phyloP scores from a whole-genome alignment of 2,329 filamentous ascomycete species.

The Diplodia sapinea region DNA sequence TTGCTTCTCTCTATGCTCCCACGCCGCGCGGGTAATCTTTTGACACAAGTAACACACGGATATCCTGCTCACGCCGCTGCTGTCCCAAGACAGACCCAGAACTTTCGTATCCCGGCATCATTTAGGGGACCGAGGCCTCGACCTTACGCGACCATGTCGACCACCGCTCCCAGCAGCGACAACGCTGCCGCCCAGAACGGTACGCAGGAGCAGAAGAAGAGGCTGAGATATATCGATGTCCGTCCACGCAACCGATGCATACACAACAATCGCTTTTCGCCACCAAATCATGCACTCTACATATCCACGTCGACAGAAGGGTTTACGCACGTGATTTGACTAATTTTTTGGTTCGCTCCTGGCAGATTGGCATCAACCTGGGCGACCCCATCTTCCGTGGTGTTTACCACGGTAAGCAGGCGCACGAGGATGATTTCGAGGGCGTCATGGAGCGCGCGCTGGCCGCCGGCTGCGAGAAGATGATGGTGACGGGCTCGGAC shows the following conservation, averaged over 20 bases:
- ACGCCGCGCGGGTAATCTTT: conserved; percentile 10
- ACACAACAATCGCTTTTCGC: background rate
- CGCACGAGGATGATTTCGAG: conserved; percentile 74
- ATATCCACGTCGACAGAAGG: background rate
- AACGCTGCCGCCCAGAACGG: background rate
- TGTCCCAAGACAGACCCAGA: background rate
- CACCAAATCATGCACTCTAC: background rate
- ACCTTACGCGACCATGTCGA: conserved; percentile 5
- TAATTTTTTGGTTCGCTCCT: background rate
- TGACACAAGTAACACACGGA: background rate
- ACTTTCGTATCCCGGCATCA: background rate
- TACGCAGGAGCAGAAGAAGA: background rate
- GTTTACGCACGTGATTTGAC: conserved; percentile 5
- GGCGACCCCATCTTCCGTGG: conserved; percentile 90
- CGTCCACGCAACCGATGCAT: background rate
- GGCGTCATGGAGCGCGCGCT: conserved; percentile 79
- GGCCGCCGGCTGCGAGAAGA: conserved; percentile 80
- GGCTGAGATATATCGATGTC: conserved; percentile 24
- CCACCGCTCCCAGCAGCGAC: conserved; percentile 9
- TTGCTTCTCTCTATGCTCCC: conserved; percentile 16
- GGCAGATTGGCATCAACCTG: conserved; percentile 88
- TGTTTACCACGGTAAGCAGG: conserved; percentile 78
- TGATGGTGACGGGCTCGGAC: conserved; percentile 93
- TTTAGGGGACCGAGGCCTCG: background rate
- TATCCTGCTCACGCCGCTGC: background rate